Base-by-base conservation (phyloP, 2,329 filamentous ascomycete genomes). In the Triangularia verruculosa region DNA sequence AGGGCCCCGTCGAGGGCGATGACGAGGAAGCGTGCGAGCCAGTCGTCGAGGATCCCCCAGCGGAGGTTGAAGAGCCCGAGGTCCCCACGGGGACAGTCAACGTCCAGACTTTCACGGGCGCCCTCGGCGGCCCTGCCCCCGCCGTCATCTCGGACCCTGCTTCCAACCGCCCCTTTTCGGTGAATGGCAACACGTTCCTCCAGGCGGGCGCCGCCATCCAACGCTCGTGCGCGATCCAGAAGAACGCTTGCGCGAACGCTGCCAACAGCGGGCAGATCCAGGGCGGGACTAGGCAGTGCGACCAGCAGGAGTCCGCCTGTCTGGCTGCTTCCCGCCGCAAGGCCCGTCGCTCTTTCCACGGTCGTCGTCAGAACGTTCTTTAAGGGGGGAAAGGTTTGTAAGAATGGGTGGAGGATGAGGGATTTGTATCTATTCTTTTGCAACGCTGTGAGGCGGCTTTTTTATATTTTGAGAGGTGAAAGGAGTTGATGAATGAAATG, bases 121-220 rank as follows among this genome's bases (percentile, higher is more conserved):
- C 74, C 58, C 75, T 77, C 22, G 78, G 80, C 51, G 80, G 78
- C 27, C 63, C 78, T 0, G 68, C 79, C 2, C 79, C 80, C 1
- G 70, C 81, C 3, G 78, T 83, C 25, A 67, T 75, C 68, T 74
- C 73, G 68, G 71, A 72, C 4, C 72, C 74, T 39, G 64, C 71
- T 28, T 68, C 73, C 9, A 69, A 74, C 53, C 77, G 78, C 15
- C 80, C 80, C 59, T 84, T 83, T 72, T 75, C 72, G 57, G 86
- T 86, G 67, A 86, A 82, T 62, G 81, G 79, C 15, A 80, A 80
- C 61, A 84, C 79, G 65, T 88, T 88, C 73, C 76, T 81, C 4
- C 79, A 79, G 67, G 68, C 71, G 9, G 77, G 74, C 53, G 80
- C 79, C 34, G 81, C 81, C 9, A 70, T 81, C 63, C 75, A 78